These are phyloP conservation scores for Starmerella floris DNA, from an alignment of 805 yeast species.

Conservation along the genomic window DNA sequence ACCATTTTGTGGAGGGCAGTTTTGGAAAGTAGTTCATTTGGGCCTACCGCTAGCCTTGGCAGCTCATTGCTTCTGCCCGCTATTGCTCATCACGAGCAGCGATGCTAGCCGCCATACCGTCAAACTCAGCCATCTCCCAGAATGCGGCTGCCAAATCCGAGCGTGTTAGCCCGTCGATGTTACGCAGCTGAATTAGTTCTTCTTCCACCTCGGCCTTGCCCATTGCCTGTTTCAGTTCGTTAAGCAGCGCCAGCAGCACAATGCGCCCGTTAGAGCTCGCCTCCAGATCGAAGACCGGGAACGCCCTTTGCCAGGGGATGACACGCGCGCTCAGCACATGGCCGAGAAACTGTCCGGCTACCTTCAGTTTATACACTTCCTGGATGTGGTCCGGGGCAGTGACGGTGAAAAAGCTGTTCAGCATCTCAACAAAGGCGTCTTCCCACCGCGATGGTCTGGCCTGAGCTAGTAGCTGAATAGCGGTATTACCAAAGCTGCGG, in stretches of 20 bases:
- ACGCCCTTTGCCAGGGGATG: slow-evolving; percentile 44
- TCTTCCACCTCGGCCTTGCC: slow-evolving; percentile 43
- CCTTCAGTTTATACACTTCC: slow-evolving; percentile 35
- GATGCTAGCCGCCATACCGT: neutral
- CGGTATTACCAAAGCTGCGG: slow-evolving; percentile 67
- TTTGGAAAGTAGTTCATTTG: no score
- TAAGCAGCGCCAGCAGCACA: slow-evolving; percentile 65
- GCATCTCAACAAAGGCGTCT: neutral
- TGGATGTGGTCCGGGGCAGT: neutral
- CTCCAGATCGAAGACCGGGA: slow-evolving; percentile 33
- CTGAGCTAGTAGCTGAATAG: slow-evolving; percentile 38
- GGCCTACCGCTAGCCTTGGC: no score
- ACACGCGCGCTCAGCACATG: slow-evolving; percentile 61
- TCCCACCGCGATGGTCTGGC: neutral
- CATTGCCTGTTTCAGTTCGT: slow-evolving; percentile 62
- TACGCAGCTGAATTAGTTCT: slow-evolving; percentile 28
- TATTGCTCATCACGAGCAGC: neutral
- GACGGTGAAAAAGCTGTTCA: neutral
- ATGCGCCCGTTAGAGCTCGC: slow-evolving; percentile 72
- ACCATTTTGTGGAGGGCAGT: no score
- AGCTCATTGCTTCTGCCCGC: no score
- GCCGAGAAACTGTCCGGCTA: slow-evolving; percentile 76
- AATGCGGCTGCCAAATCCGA: slow-evolving; percentile 8
- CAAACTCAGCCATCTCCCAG: slow-evolving; percentile 11
- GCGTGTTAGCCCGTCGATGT: neutral